These are phyloP conservation scores for Halenospora varia DNA, from an alignment of 495 filamentous ascomycete species.

Conservation along the genomic window DNA sequence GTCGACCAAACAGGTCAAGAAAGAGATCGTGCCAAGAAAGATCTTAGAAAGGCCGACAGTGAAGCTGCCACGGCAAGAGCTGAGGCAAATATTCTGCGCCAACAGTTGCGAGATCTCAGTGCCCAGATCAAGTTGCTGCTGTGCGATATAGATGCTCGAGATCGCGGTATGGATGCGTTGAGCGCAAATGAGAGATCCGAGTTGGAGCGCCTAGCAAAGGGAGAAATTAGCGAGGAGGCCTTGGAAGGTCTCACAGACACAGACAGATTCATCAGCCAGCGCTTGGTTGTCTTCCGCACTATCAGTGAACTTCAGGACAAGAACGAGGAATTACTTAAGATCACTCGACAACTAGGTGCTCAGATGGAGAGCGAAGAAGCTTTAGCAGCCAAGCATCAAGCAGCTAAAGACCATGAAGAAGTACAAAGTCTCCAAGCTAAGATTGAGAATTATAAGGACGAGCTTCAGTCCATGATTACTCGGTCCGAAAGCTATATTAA, in stretches of 20 bases:
- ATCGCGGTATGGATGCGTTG: conserved; percentile 72
- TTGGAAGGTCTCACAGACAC: conserved; percentile 74
- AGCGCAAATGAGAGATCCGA: conserved; percentile 58
- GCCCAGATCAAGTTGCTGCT: conserved; percentile 85
- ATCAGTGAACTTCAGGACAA: conserved; percentile 83
- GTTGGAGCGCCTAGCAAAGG: conserved; percentile 68
- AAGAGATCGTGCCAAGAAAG: conserved; percentile 52
- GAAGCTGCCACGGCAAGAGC: conserved; percentile 64
- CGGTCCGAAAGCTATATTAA: conserved; percentile 88
- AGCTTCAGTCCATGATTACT: conserved; percentile 71
- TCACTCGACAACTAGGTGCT: conserved; percentile 77
- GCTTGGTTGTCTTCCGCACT: conserved; percentile 77
- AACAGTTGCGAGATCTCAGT: conserved; percentile 87
- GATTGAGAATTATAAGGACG: conserved; percentile 56
- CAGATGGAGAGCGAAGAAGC: conserved; percentile 92
- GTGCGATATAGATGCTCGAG: conserved; percentile 71
- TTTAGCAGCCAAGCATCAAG: conserved; percentile 59
- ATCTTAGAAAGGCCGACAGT: conserved; percentile 67
- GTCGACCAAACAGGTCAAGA: conserved; percentile 58
- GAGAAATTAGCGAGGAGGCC: conserved; percentile 55
- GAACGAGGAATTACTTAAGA: conserved; percentile 75
- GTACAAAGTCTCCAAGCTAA: conserved; percentile 64
- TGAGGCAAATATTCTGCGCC: conserved; percentile 75
- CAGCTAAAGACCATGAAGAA: conserved; percentile 68
- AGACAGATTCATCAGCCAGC: conserved; percentile 79